Evolutionary conservation across 169 alveolate genomes (phyloP), one percentile per base, ranked within the genome.

Genomic region (Eimeria praecox): DNA sequence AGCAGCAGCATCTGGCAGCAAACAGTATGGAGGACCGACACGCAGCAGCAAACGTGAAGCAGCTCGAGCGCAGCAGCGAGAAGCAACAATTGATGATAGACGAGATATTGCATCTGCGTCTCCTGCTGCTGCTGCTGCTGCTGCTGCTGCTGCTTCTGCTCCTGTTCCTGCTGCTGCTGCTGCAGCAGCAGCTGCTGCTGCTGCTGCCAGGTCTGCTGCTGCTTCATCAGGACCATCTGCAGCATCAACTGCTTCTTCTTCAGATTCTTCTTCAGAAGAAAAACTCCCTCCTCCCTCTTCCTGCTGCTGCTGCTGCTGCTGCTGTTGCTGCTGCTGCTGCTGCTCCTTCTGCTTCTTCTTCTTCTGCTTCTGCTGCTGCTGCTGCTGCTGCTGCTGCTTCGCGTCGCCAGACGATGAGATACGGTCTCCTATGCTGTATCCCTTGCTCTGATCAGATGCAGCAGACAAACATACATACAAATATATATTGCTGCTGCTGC

Each of bases 71-170:
- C 22, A 27, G 16, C 14, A 0, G 20, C 80, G 80, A 27, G 44
- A 14, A 1, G 44, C 30, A 22, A 1, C 30, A 22, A 69, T 69
- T 10, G 80, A 22, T 14, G 80, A 69, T 18, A 69, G n/a, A 40
- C 80, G 80, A 3, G n/a, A 27, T 27, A 30, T 22, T 10, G 30
- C 44, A 14, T 69, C 87, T 38, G 22, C 59, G 33, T 1, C 87
- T 75, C 59, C 54, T 75, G 87, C 54, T 75, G 87, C 56, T n/a
- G 87, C 35, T 10, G 46, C 87, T 75, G 87, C 87, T 75, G 87
- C 54, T 75, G 87, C 87, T n/a, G n/a, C n/a, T n/a, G n/a, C n/a
- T n/a, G n/a, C n/a, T n/a, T n/a, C n/a, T n/a, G n/a, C n/a, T n/a
- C n/a, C n/a, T n/a, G n/a, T n/a, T n/a, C n/a, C n/a, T n/a, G n/a